A percentile compares a stretch with the other conserved stretches of the same genome.
These are phyloP conservation scores for Pseudogymnoascus sp. DNA, from an alignment of 2,329 filamentous ascomycete species.

Conservation along the genomic window DNA sequence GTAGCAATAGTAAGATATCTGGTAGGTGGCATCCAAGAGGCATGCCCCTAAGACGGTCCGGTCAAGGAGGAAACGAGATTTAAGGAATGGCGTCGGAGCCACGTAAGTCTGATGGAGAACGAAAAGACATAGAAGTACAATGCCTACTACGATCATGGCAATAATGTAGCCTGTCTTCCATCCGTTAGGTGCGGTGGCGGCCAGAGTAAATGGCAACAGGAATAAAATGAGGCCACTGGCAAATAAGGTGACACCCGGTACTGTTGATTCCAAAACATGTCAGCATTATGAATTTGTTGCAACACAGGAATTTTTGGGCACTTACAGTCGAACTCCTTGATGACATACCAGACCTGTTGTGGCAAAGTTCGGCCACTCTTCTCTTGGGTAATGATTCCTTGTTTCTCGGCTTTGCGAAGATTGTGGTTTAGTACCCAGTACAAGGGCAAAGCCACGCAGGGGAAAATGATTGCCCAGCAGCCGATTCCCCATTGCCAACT, in stretches of 20 bases:
- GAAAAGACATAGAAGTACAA: conserved; percentile 31
- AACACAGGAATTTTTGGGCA: conserved; percentile 25
- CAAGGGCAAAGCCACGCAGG: conserved; percentile 55
- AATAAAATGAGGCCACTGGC: conserved; percentile 45
- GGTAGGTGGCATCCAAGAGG: conserved; percentile 21
- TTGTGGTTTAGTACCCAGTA: conserved; percentile 38
- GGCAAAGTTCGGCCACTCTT: conserved; percentile 20
- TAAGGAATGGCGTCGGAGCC: conserved; percentile 39
- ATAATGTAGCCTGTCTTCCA: conserved; percentile 42
- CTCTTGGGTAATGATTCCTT: conserved; percentile 21
- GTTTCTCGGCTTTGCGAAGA: conserved; percentile 22
- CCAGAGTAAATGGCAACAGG: conserved; percentile 52
- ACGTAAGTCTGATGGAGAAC: conserved; percentile 41
- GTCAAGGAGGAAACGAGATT: conserved; percentile 34
- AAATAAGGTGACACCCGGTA: conserved; percentile 43
- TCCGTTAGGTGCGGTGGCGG: conserved; percentile 36
- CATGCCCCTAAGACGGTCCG: conserved; percentile 26
- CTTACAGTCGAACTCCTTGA: conserved; percentile 25
- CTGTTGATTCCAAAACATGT: conserved; percentile 17
- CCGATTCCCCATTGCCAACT: conserved; percentile 65
- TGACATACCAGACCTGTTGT: conserved; percentile 33
- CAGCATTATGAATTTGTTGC: neutral
- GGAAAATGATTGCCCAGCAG: conserved; percentile 58
- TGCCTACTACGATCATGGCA: conserved; percentile 46
- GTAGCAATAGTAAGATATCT: conserved; percentile 10